Evolutionary conservation across 2,329 filamentous ascomycete genomes (phyloP).

Genomic region (Pseudogymnoascus pannorum): DNA sequence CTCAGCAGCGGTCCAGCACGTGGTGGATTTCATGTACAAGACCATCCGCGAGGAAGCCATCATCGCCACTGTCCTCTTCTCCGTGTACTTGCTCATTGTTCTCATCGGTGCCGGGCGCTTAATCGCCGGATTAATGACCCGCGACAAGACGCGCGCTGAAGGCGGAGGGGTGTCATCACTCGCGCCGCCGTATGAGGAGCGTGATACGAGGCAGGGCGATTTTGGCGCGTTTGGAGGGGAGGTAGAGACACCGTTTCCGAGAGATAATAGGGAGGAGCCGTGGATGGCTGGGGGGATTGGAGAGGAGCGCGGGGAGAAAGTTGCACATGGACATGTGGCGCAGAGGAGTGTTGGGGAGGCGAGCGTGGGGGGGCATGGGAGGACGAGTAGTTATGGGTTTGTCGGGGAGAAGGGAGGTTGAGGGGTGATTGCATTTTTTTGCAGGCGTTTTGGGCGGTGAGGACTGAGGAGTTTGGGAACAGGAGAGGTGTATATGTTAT

Average conservation of each 20-base stretch:
- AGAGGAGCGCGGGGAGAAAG: not conserved
- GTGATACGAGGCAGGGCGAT: not conserved
- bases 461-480: not conserved
- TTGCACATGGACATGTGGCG: not conserved
- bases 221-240: not conserved
- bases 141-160: conserved; percentile 54
- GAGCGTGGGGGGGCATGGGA: not conserved
- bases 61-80: conserved; percentile 66
- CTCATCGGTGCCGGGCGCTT: conserved; percentile 66
- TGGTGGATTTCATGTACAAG: conserved; percentile 59
- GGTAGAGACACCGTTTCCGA: not conserved
- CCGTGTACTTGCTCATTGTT: conserved; percentile 71
- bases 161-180: conserved; percentile 35
- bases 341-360: not conserved
- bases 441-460: not conserved
- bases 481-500: not conserved
- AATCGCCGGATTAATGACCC: conserved; percentile 50
- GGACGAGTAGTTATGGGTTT: not conserved
- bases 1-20: conserved; percentile 63
- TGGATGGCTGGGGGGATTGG: conserved; percentile 14
- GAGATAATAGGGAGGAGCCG: not conserved
- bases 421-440: not conserved
- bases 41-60: conserved; percentile 70
- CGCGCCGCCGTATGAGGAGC: not conserved
- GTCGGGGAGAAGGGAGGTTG: not conserved